A percentile compares a stretch with the other conserved stretches of the same genome.
These are phyloP conservation scores for Yarrowia sp. DNA, from an alignment of 805 yeast species.

Conservation along the genomic window DNA sequence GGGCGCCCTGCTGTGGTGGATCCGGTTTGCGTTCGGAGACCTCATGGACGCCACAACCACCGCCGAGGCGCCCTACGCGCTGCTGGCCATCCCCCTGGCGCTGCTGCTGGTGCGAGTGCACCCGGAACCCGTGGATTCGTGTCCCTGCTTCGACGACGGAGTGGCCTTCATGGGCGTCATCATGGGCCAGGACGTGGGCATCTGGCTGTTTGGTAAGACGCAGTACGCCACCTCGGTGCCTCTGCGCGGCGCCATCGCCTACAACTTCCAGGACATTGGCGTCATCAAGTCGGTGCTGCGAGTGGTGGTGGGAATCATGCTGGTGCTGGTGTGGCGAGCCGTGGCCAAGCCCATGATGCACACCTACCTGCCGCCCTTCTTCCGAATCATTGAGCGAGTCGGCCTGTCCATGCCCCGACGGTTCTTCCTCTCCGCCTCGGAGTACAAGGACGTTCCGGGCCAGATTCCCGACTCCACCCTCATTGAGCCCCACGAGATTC, in stretches of 20 bases:
- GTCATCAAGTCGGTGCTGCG: conserved; percentile 54
- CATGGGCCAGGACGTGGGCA: conserved; percentile 71
- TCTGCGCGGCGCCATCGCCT: conserved; percentile 43
- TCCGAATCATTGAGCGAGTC: conserved; percentile 52
- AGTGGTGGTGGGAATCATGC: conserved; percentile 63
- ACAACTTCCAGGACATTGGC: conserved; percentile 40
- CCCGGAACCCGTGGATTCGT: conserved; percentile 85
- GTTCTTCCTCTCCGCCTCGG: conserved; percentile 51
- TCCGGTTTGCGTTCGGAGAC: conserved; percentile 55
- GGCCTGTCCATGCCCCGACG: conserved; percentile 54
- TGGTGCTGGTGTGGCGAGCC: conserved; percentile 76
- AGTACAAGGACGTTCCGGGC: conserved; percentile 49
- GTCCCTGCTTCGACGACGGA: conserved; percentile 96
- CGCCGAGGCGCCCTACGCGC: conserved; percentile 29
- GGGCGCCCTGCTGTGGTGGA: conserved; percentile 63
- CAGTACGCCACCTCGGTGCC: conserved; percentile 19
- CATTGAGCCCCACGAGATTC: conserved; percentile 48
- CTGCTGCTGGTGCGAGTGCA: conserved; percentile 68
- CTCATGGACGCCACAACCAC: conserved; percentile 57
- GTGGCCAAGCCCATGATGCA: conserved; percentile 71
- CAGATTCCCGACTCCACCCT: conserved; percentile 50
- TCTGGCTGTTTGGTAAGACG: conserved; percentile 37
- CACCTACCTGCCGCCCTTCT: conserved; percentile 64
- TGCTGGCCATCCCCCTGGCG: conserved; percentile 50
- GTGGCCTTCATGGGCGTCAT: conserved; percentile 92